These are phyloP conservation scores for Monocercomonoides exilis DNA, from an alignment of 78 protist genomes.

Conservation along the genomic window DNA sequence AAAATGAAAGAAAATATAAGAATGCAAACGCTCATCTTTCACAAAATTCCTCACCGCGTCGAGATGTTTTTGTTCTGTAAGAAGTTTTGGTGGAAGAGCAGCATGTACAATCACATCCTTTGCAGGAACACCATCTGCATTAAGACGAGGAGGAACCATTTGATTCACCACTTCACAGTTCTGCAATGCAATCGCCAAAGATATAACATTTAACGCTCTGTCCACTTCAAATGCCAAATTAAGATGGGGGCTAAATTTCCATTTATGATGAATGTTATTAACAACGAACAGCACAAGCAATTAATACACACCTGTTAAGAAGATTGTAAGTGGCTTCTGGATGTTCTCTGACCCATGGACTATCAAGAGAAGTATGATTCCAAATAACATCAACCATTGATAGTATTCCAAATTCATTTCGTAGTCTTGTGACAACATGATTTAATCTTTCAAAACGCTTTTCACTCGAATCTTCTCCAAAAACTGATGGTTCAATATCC, in stretches of 20 bases:
- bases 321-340: conserved; percentile 79
- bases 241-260: conserved; percentile 52
- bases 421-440: not conserved
- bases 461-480: not conserved
- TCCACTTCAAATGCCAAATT: conserved; percentile 62
- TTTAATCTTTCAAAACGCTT: conserved; percentile 3
- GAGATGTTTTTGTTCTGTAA: not conserved
- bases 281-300: not conserved
- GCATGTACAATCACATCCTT: not conserved
- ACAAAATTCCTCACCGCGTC: not conserved
- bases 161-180: not conserved
- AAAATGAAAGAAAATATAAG: not conserved
- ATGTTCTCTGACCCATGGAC: conserved; percentile 66
- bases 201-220: conserved; percentile 15
- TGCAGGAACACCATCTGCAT: not conserved
- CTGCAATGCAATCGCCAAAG: conserved; percentile 17
- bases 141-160: not conserved
- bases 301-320: conserved; percentile 25
- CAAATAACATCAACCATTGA: conserved; percentile 65
- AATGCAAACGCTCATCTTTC: not conserved
- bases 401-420: conserved; percentile 17
- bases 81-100: not conserved
- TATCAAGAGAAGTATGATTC: conserved; percentile 74
- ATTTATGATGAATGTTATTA: no score
- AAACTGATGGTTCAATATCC: conserved; percentile 26